Conservation (phyloP, 805 yeast genomes). For the Clavispora phyllophila region DNA sequence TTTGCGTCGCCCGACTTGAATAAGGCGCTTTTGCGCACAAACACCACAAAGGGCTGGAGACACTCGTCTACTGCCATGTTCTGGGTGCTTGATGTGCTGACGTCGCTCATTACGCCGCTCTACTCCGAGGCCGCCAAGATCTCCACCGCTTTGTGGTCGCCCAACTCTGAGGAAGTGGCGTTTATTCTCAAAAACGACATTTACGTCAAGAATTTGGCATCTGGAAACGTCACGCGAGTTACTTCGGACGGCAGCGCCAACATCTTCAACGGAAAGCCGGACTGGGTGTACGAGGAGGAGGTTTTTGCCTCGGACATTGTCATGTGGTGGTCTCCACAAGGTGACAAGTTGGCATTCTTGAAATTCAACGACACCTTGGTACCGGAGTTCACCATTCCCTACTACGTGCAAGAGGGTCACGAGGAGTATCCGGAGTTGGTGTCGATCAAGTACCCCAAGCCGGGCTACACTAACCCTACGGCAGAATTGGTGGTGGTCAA, state of each 20-base stretch:
- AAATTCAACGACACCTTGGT: conserved; percentile 71
- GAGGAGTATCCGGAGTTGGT: conserved; percentile 44
- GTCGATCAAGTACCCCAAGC: conserved; percentile 70
- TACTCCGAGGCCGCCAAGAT: conserved; percentile 8
- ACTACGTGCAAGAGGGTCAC: conserved; percentile 52
- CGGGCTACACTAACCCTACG: conserved; percentile 71
- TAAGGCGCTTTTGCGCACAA: conserved; percentile 55
- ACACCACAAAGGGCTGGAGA: conserved; percentile 46
- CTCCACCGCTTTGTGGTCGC: conserved; percentile 60
- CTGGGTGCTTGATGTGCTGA: conserved; percentile 15
- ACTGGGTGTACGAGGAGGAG: conserved; percentile 94
- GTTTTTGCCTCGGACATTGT: conserved; percentile 67
- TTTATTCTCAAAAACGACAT: conserved; percentile 67
- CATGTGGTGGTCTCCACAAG: conserved; percentile 84
- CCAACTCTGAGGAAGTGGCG: conserved; percentile 60
- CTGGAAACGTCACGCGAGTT: conserved; percentile 38
- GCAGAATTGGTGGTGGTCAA: conserved; percentile 35
- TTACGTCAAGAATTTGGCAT: conserved; percentile 42
- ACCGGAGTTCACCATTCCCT: conserved; percentile 68
- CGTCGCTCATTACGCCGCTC: conserved; percentile 11
- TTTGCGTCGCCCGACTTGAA: conserved; percentile 64
- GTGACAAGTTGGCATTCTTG: conserved; percentile 58
- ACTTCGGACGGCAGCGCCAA: conserved; percentile 68
- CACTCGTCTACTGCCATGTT: conserved; percentile 15
- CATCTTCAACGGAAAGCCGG: conserved; percentile 83